phyloP scores from a whole-genome alignment of 768 basidiomycete genomes.

The Suillus subalutaceus region DNA sequence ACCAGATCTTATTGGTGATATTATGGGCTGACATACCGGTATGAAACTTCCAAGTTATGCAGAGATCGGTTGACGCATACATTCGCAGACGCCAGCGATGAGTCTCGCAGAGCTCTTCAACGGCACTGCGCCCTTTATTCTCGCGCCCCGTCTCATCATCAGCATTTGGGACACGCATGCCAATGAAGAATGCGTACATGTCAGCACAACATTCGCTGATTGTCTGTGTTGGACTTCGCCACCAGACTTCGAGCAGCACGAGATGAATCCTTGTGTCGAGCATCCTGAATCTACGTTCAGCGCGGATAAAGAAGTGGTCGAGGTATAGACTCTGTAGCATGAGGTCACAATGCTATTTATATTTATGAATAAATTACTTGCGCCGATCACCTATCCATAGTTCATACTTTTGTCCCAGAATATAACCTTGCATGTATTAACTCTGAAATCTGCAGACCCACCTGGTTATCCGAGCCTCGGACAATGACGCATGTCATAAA shows the following conservation, averaged over 20 bases:
- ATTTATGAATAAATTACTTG: background rate
- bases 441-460: background rate
- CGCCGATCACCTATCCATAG: background rate
- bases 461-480: background rate
- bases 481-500: background rate
- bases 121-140: constrained; percentile 1
- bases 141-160: constrained; percentile 6
- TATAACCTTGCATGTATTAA: background rate
- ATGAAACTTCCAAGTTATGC: background rate
- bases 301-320: background rate
- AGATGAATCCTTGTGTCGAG: background rate
- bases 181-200: background rate
- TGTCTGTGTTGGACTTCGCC: constrained; percentile 9
- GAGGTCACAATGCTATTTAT: background rate
- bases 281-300: background rate
- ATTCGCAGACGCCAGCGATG: background rate
- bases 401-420: background rate
- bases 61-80: background rate
- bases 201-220: constrained; percentile 3
- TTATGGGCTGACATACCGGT: background rate
- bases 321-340: background rate
- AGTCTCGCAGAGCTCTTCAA: constrained; percentile 3
- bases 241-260: background rate
- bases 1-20: constrained; percentile 1
- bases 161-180: constrained; percentile 9